Conservation (phyloP, 495 filamentous ascomycete species). For the Parmelia sp. region DNA sequence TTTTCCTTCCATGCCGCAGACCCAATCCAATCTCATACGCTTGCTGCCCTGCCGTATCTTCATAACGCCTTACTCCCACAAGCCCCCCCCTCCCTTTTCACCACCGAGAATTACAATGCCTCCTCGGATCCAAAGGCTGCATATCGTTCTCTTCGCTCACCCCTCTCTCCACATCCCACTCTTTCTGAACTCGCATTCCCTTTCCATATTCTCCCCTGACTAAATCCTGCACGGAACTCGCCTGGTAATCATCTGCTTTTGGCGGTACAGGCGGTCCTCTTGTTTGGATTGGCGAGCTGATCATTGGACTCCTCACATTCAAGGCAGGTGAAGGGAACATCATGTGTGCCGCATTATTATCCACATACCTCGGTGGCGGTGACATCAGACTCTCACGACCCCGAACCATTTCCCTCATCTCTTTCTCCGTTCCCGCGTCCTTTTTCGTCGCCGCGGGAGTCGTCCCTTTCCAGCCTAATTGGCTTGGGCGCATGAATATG, state of each 20-base stretch:
- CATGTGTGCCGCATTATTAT: conserved; percentile 15
- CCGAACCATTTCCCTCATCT: background rate
- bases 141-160: conserved; percentile 15
- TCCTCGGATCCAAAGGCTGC: conserved; percentile 2
- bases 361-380: conserved; percentile 10
- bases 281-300: background rate
- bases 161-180: conserved; percentile 20
- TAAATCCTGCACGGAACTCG: background rate
- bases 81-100: background rate
- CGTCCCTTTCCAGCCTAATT: conserved; percentile 8
- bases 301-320: background rate
- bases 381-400: conserved; percentile 4
- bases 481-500: conserved; percentile 14
- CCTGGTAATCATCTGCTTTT: background rate
- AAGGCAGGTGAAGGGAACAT: conserved; percentile 9
- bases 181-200: conserved; percentile 15
- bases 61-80: background rate
- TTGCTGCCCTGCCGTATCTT: background rate
- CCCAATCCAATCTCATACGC: background rate
- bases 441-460: background rate
- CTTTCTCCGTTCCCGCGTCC: background rate
- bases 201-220: background rate
- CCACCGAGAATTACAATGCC: background rate
- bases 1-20: conserved; percentile 2
- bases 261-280: conserved; percentile 7